These are phyloP conservation scores for Pelargonium myrrhifolium DNA, from an alignment of 441 rosid genomes.

Conservation along the genomic window DNA sequence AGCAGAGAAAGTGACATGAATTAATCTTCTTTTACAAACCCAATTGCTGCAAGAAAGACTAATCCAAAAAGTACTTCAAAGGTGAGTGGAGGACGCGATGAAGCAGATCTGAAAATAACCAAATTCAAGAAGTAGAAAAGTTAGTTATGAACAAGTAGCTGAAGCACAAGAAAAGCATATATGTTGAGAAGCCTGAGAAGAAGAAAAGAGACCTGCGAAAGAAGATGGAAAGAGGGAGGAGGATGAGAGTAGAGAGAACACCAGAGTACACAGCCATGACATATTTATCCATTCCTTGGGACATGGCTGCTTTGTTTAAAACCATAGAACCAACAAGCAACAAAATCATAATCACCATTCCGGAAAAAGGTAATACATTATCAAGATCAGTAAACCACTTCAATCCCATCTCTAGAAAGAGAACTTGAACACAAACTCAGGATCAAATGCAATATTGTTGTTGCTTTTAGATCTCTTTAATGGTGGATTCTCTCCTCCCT, in stretches of 20 bases:
- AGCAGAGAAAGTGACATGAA: too few relatives aligned
- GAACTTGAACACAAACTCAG: too few relatives aligned
- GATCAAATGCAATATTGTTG: too few relatives aligned
- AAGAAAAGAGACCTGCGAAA: conserved; percentile 10
- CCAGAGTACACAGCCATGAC: conserved; percentile 24
- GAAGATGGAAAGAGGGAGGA: conserved; percentile 27
- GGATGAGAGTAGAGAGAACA: conserved; percentile 25
- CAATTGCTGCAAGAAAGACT: conserved; percentile 5
- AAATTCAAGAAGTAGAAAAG: background rate
- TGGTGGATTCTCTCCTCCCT: too few relatives aligned
- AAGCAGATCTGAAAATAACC: background rate
- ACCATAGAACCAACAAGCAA: background rate
- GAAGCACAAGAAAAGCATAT: background rate
- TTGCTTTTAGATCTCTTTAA: too few relatives aligned
- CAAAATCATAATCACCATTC: background rate
- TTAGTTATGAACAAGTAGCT: too few relatives aligned
- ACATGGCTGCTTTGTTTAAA: conserved; percentile 37
- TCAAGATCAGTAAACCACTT: conserved; percentile 23
- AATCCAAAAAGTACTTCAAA: background rate
- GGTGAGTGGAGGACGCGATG: background rate
- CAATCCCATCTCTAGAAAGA: conserved; percentile 12
- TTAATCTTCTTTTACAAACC: conserved; percentile 8
- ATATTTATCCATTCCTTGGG: conserved; percentile 33
- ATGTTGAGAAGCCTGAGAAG: background rate
- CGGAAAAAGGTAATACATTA: background rate